Base-by-base conservation (phyloP, 2,329 filamentous ascomycete species). In the Tolypocladium capitatum region DNA sequence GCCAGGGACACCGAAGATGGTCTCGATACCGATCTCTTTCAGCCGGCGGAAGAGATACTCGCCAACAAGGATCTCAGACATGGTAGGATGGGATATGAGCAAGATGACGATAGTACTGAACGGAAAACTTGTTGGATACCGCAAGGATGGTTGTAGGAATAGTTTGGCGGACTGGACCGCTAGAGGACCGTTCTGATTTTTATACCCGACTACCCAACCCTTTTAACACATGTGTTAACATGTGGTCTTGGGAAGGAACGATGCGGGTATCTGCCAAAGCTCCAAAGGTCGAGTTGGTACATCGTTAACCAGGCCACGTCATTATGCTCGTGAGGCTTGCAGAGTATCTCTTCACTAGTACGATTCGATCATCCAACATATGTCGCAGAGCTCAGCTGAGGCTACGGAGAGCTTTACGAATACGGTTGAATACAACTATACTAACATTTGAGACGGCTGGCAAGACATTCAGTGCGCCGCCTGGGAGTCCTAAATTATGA, bases 41-140 rank as follows among this genome's bases (percentile, higher is more conserved):
- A 83, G 66, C 42, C 80, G 68, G 32, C 65, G 70, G 56, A 81
- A 82, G 54, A 84, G 70, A 53, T 83, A 83, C 55, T 58, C 54
- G 42, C 48, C 51, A 34, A 51, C 14, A 14, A n/a, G 20, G 27
- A 27, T 42, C 14, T 42, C 40, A 24, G 40, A 24, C 40, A 42
- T 42, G 11, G 21, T 27, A 10, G 16, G 10, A n/a, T n/a, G n/a
- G 18, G 24, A 18, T 10, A 16, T 40, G 3, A 40, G 40, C 21
- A 28, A 42, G 40, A 18, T n/a, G 8, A 24, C 8, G 24, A 42
- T 34, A 18, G 16, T 8, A 34, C 33, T 34, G 32, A 34, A 10
- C 8, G 8, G 33, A 34, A 18, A 7, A 34, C 4, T n/a, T 34
- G 3, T 34, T n/a, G 16, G 32, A 4, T 10, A 18, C 33, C 8